Evolutionary conservation across 805 yeast genomes (phyloP), one percentile per base, ranked within the genome.

Genomic region (Saccharomyces paradoxus): DNA sequence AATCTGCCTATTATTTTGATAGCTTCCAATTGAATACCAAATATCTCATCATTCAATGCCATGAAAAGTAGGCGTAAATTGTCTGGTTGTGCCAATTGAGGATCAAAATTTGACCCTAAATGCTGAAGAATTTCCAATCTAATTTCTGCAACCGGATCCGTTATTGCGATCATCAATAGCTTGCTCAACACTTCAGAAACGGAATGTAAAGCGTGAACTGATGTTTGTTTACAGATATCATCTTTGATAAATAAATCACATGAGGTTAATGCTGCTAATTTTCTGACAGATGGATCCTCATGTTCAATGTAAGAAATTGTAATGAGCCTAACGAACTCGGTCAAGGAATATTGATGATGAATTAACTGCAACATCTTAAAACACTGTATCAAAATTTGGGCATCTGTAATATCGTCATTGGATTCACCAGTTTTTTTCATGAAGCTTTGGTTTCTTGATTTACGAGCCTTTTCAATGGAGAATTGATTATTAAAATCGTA

Each of bases 41-140:
- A 94, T 1, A 80, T 81, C 69, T 92, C 98, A 71, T 94, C 99
- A 65, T 94, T 88, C 54, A 92, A 73, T 0, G 97, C 92, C 75
- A 91, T 87, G 63, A 92, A 89, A 24, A 94, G 74, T 13, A 91
- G 71, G 53, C 89, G 77, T 31, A 91, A 92, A 67, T 90, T 91
- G 56, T 88, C 96, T 0, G 97, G 95, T 68, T 94, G 98, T 0
- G 97, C 89, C 31, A 94, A 71, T 63, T 94, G 98, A 0, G 96
- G 88, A 63, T 94, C 97, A 67, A 92, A 87, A 55, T 79, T 78
- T 2, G 83, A 79, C 41, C 87, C 87, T 41, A 95, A 74, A 49
- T 90, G 79, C 51, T 79, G 78, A 55, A 94, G 73, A 0, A 92
- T 89, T 57, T 87, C 91, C 9, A 87, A 72, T 54, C 99, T 76